Evolutionary conservation across 805 yeast species (phyloP), one percentile per base, ranked within the genome.

Genomic region (Clavispora santaluciae): DNA sequence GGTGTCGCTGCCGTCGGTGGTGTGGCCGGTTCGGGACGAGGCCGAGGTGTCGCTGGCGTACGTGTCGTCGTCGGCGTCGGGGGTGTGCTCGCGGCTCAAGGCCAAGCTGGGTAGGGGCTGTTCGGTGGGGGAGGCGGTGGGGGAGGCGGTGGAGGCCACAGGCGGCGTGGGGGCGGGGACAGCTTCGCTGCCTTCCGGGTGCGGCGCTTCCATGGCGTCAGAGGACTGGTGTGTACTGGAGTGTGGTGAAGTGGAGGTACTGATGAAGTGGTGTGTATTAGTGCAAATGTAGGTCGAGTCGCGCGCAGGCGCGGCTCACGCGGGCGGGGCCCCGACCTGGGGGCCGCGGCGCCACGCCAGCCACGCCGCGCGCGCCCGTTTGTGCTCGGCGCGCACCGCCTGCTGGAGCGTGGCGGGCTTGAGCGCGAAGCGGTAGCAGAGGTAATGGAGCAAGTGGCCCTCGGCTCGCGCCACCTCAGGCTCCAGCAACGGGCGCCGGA

Each of bases 31-130:
- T 16, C 16, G 38, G 1, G 50, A 48, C 17, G 50, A 35, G 2
- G 40, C 45, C 2, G 41, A 39, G 7, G 45, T 40, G 49, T 39
- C 46, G 23, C 43, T 44, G 6, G 49, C 18, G 28, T 45, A 45
- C 10, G 22, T 9, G 10, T 44, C 43, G 10, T 26, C 20, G 10
- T 35, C 46, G 12, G 49, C 35, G 4, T 47, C 44, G 3, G 50
- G 49, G 7, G 49, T 41, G n/a, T 44, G 49, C 24, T 41, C 46
- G n/a, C 49, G 8, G 16, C 25, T 23, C 25, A 8, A 23, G 12
- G 11, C 11, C 25, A 23, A 23, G 25, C 25, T 23, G 25, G 25
- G 25, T n/a, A n/a, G n/a, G n/a, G n/a, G n/a, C n/a, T n/a, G n/a
- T 6, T 23, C 25, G 8, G 25, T 8, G 25, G 25, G 6, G 8